These are phyloP conservation scores for Debaryomyces sp. DNA, from an alignment of 1,139 yeast genomes.

Conservation along the genomic window DNA sequence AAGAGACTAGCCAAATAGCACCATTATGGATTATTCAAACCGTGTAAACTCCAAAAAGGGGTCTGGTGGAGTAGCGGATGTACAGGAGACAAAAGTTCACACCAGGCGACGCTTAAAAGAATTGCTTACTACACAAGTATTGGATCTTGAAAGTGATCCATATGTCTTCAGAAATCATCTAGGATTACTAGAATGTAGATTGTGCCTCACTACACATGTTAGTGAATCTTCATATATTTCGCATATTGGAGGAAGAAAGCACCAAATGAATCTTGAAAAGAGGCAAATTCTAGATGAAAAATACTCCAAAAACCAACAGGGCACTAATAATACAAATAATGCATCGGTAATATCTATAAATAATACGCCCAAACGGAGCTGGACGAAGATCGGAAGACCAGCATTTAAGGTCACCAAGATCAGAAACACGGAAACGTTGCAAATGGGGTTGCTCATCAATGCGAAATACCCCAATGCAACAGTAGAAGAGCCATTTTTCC, in stretches of 20 bases:
- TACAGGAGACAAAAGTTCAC: conserved; percentile 66
- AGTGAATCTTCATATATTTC: conserved; percentile 75
- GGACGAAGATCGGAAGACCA: conserved; percentile 73
- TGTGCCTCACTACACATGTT: conserved; percentile 75
- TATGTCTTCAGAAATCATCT: conserved; percentile 74
- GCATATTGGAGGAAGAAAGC: conserved; percentile 80
- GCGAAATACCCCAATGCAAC: conserved; percentile 57
- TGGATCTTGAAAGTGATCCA: conserved; percentile 74
- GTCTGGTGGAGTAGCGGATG: conserved; percentile 76
- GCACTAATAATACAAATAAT: conserved; percentile 8
- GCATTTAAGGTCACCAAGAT: conserved; percentile 67
- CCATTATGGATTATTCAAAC: conserved; percentile 46
- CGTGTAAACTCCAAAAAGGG: conserved; percentile 50
- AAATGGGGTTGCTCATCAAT: conserved; percentile 64
- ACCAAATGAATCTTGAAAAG: conserved; percentile 65
- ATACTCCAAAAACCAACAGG: conserved; percentile 11
- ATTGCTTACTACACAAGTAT: conserved; percentile 58
- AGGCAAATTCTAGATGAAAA: conserved; percentile 52
- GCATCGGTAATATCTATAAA: conserved; percentile 26
- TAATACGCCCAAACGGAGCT: conserved; percentile 46
- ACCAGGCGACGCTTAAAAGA: conserved; percentile 66
- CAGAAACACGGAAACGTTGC: conserved; percentile 58
- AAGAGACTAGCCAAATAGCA: not conserved
- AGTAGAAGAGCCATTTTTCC: conserved; percentile 57
- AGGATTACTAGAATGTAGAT: conserved; percentile 73